Conservation (phyloP, 2,329 filamentous ascomycete species). For the Parafenestella ontariensis region DNA sequence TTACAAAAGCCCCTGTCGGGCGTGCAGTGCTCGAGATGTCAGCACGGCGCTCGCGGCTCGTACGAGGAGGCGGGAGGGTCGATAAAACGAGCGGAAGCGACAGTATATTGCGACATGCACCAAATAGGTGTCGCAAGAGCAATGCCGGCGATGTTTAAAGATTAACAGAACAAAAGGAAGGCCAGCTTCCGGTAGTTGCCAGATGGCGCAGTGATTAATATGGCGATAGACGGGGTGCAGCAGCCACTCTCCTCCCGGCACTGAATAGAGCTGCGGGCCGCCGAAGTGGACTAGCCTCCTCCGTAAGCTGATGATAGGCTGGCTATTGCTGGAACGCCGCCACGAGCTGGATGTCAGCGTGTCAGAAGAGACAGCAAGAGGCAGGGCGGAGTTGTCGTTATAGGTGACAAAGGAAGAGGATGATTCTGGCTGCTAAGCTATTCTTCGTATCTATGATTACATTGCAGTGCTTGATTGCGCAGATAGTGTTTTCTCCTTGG, state of each 20-base stretch:
- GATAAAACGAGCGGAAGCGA: constrained; percentile 11
- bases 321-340: constrained; percentile 17
- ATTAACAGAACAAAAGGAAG: constrained; percentile 28
- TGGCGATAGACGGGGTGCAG: constrained; percentile 16
- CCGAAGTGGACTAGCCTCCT: constrained; percentile 18
- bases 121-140: constrained; percentile 3
- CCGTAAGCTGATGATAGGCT: constrained; percentile 27
- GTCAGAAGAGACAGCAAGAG: constrained; percentile 3
- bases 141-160: constrained; percentile 9
- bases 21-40: constrained; percentile 16
- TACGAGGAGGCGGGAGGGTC: constrained; percentile 20
- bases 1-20: constrained; percentile 6
- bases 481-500: constrained; percentile 29
- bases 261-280: constrained; percentile 22
- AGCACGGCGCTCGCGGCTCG: constrained; percentile 19
- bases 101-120: constrained; percentile 21
- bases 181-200: constrained; percentile 38
- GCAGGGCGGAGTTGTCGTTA: constrained; percentile 1
- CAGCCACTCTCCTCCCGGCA: constrained; percentile 20
- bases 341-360: constrained; percentile 12
- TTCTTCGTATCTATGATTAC: too few relatives aligned
- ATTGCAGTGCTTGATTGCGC: too few relatives aligned
- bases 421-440: too few relatives aligned
- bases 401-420: background rate
- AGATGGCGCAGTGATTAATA: constrained; percentile 34